A percentile compares a stretch with the other conserved stretches of the same genome.
phyloP scores from a whole-genome alignment of 225 moss, liverwort and hornwort species.

The Marchantia paleacea region DNA sequence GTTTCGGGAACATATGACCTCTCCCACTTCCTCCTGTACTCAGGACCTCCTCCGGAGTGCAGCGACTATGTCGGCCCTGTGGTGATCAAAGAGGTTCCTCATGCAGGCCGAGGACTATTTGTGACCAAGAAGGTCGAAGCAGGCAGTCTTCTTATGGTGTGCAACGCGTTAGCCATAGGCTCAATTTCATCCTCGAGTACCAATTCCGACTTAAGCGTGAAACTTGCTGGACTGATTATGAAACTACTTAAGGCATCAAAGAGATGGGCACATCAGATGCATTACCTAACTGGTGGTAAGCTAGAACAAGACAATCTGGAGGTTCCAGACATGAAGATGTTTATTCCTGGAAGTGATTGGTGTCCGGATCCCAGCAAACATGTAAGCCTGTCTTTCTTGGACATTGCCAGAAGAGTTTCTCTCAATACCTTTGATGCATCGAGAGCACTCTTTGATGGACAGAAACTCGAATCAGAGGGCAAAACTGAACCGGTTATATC shows the following conservation, averaged over 20 bases:
- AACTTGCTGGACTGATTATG: constrained; percentile 7
- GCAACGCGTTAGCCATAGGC: constrained; percentile 14
- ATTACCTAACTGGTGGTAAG: constrained; percentile 13
- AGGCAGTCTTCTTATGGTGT: constrained; percentile 3
- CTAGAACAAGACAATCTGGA: constrained; percentile 14
- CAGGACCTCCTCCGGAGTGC: constrained; percentile 24
- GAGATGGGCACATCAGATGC: constrained; percentile 11
- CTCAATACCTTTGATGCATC: constrained; percentile 24
- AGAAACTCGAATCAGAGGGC: background rate
- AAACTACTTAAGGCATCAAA: background rate
- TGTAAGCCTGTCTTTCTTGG: constrained; percentile 1
- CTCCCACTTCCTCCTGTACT: constrained; percentile 44
- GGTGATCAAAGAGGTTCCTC: constrained; percentile 24
- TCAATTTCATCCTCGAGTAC: constrained; percentile 7
- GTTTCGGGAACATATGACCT: constrained; percentile 65
- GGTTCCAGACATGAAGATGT: constrained; percentile 3
- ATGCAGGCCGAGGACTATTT: constrained; percentile 38
- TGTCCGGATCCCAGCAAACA: constrained; percentile 4
- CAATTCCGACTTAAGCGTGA: constrained; percentile 1
- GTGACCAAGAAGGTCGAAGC: constrained; percentile 12
- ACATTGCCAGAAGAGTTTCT: background rate
- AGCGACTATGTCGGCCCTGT: constrained; percentile 42
- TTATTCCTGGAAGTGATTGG: constrained; percentile 15
- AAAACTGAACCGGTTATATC: background rate
- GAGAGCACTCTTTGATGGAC: constrained; percentile 13